Evolutionary conservation across 2,329 filamentous ascomycete species (phyloP).

Genomic region (Akanthomyces muscarius): DNA sequence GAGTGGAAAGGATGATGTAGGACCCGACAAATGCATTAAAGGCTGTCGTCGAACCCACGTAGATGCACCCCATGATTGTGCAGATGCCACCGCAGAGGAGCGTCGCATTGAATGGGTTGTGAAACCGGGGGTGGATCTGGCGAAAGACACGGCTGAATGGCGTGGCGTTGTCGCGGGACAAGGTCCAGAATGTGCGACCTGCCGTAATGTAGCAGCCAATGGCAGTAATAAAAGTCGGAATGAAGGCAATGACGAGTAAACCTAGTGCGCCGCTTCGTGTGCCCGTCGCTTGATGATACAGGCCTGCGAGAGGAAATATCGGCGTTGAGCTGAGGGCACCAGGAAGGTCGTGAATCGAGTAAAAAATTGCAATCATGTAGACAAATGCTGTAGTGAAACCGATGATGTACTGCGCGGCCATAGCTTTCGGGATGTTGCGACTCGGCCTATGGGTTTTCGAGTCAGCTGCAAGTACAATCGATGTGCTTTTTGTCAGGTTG

Average conservation of each 20-base stretch:
- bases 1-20: slow-evolving; percentile 26
- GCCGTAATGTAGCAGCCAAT: slow-evolving; percentile 15
- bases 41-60: slow-evolving; percentile 52
- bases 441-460: slow-evolving; percentile 22
- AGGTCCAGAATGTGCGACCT: slow-evolving; percentile 13
- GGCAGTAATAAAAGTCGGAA: slow-evolving; percentile 8
- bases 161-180: slow-evolving; percentile 13
- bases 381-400: slow-evolving; percentile 42
- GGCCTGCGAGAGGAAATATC: slow-evolving; percentile 53
- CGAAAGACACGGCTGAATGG: slow-evolving; percentile 24
- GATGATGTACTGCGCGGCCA: slow-evolving; percentile 39
- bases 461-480: not conserved
- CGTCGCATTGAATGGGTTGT: slow-evolving; percentile 54
- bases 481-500: not conserved
- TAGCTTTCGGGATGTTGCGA: slow-evolving; percentile 42
- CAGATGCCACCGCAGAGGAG: slow-evolving; percentile 41
- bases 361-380: slow-evolving; percentile 43
- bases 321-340: slow-evolving; percentile 40
- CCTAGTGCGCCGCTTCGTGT: slow-evolving; percentile 38
- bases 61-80: slow-evolving; percentile 52
- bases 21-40: slow-evolving; percentile 57
- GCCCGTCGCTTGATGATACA: slow-evolving; percentile 50
- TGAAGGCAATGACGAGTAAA: slow-evolving; percentile 23
- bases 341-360: slow-evolving; percentile 46
- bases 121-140: slow-evolving; percentile 42